phyloP scores from a whole-genome alignment of 495 filamentous ascomycete genomes.

The Penicillium robsamsonii region DNA sequence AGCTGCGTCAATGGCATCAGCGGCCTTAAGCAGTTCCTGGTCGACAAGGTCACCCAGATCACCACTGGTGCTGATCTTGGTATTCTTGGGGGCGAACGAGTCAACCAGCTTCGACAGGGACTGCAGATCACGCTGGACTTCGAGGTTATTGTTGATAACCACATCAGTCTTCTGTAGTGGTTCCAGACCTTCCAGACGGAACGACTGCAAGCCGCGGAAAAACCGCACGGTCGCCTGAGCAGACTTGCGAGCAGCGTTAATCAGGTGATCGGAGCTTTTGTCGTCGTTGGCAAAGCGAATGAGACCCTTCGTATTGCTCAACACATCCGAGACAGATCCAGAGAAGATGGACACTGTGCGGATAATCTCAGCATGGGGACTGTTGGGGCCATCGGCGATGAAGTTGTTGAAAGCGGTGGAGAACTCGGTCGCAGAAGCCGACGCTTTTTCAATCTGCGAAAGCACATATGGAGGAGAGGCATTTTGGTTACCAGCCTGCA shows the following conservation, averaged over 20 bases:
- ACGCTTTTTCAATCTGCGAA: conserved; percentile 95
- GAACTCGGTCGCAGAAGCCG: conserved; percentile 91
- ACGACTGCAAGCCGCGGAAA: conserved; percentile 91
- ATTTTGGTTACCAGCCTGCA: conserved; percentile 98
- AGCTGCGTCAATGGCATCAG: conserved; percentile 90
- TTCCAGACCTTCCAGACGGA: conserved; percentile 86
- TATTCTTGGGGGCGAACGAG: conserved; percentile 79
- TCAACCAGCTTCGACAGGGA: conserved; percentile 89
- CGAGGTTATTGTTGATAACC: conserved; percentile 93
- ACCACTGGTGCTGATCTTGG: conserved; percentile 74
- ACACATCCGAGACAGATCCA: conserved; percentile 86
- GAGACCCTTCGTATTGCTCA: conserved; percentile 93
- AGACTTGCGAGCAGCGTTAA: conserved; percentile 76
- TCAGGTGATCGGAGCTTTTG: conserved; percentile 82
- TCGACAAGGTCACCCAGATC: conserved; percentile 95
- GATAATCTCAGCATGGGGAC: conserved; percentile 86
- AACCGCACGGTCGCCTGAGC: conserved; percentile 89
- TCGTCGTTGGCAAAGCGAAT: conserved; percentile 93
- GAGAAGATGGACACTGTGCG: conserved; percentile 88
- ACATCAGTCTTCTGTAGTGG: conserved; percentile 87
- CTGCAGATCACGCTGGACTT: conserved; percentile 89
- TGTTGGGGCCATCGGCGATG: conserved; percentile 94
- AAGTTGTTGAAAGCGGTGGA: conserved; percentile 97
- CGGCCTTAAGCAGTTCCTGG: conserved; percentile 86
- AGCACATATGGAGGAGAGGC: conserved; percentile 94